Evolutionary conservation across 208 protist genomes (phyloP).

Genomic region (Leishmania aethiopica): DNA sequence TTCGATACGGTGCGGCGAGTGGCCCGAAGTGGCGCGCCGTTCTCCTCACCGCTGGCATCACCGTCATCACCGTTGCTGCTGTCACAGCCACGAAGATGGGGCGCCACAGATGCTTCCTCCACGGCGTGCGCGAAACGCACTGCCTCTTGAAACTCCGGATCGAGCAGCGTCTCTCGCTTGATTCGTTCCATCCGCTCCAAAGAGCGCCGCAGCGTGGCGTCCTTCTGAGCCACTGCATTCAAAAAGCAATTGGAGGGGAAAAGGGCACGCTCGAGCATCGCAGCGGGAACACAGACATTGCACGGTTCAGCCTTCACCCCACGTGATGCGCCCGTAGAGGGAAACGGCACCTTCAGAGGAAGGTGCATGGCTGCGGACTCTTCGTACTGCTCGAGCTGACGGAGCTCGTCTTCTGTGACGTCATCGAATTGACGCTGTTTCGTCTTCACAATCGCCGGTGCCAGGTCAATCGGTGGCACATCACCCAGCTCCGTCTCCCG

Average conservation of each 20-base stretch:
- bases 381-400: slow-evolving; percentile 62
- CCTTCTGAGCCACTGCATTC: slow-evolving; percentile 47
- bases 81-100: slow-evolving; percentile 32
- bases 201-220: slow-evolving; percentile 41
- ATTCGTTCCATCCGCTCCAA: slow-evolving; percentile 73
- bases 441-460: slow-evolving; percentile 56
- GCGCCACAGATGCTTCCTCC: slow-evolving; percentile 48
- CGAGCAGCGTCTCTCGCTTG: slow-evolving; percentile 70
- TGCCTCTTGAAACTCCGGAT: slow-evolving; percentile 76
- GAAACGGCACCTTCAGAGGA: neutral
- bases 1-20: slow-evolving; percentile 12
- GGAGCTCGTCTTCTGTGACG: slow-evolving; percentile 62
- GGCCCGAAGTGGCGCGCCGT: neutral
- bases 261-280: slow-evolving; percentile 62
- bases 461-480: slow-evolving; percentile 62
- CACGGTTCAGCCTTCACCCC: neutral
- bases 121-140: slow-evolving; percentile 54
- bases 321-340: neutral
- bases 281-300: slow-evolving; percentile 19
- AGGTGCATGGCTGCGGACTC: slow-evolving; percentile 33
- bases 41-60: neutral
- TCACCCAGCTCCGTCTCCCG: slow-evolving; percentile 24
- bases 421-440: slow-evolving; percentile 50
- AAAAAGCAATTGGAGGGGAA: slow-evolving; percentile 75
- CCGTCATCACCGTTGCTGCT: neutral